Evolutionary conservation across 2,329 filamentous ascomycete genomes (phyloP).

Genomic region (Nigrograna mackinnonii): DNA sequence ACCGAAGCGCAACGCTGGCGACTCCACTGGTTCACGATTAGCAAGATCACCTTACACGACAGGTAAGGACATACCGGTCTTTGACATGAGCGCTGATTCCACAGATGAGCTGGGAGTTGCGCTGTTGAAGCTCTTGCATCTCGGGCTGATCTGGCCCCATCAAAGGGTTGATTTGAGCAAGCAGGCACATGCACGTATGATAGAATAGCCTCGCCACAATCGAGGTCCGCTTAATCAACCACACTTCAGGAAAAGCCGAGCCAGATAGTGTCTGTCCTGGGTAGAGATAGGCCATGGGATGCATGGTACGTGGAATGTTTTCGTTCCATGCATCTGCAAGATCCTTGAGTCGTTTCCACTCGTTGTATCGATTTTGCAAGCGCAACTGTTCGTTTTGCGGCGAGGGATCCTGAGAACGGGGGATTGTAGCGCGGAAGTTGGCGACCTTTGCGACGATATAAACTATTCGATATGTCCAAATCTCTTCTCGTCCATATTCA

Average conservation of each 20-base stretch:
- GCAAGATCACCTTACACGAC: not conserved
- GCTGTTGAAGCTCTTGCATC: slow-evolving; percentile 70
- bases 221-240: slow-evolving; percentile 81
- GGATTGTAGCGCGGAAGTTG: slow-evolving; percentile 77
- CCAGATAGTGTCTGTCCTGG: slow-evolving; percentile 68
- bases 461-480: slow-evolving; percentile 87
- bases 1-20: slow-evolving; percentile 76
- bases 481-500: slow-evolving; percentile 70
- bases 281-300: slow-evolving; percentile 77
- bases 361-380: slow-evolving; percentile 66
- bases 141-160: slow-evolving; percentile 64
- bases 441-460: slow-evolving; percentile 86
- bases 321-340: slow-evolving; percentile 84
- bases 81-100: slow-evolving; percentile 86
- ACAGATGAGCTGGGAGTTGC: slow-evolving; percentile 83
- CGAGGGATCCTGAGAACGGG: slow-evolving; percentile 62
- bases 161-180: slow-evolving; percentile 78
- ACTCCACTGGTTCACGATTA: slow-evolving; percentile 60
- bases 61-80: slow-evolving; percentile 59
- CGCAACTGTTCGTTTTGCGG: slow-evolving; percentile 67
- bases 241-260: slow-evolving; percentile 84
- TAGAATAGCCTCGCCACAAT: slow-evolving; percentile 86
- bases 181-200: slow-evolving; percentile 80
- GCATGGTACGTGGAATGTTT: slow-evolving; percentile 81
- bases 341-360: slow-evolving; percentile 81